Base-by-base conservation (phyloP, 2,329 filamentous ascomycete genomes). In the Stachybotrys echinatus region DNA sequence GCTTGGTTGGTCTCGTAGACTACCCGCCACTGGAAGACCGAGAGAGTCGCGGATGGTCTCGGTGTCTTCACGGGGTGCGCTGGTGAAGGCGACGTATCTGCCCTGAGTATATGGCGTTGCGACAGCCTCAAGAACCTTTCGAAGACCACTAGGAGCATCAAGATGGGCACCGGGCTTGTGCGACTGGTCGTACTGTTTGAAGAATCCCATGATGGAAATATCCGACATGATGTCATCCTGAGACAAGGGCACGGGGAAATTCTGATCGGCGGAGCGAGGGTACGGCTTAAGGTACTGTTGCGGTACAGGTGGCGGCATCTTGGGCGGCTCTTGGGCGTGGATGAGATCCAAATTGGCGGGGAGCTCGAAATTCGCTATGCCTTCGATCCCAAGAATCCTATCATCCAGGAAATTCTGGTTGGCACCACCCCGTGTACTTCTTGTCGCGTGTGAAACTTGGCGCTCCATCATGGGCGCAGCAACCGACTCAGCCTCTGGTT, bases 371-470 rank as follows among this genome's bases (percentile, higher is more conserved):
- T 80, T 83, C 51, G 75, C 71, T 42, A 85, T 71, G 20, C 76
- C 79, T 60, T 85, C 82, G 23, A 85, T 72, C 14, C 82, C 83
- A 12, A 82, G 69, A 38, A 81, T 68, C 58, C 76, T 79, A 60
- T 81, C 77, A 54, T 84, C 80, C 34, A 76, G 60, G 53, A 80
- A 80, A 58, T 81, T 82, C 48, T 77, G 74, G 52, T 73, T 72
- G 48, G 74, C 69, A 22, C 67, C 70, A n/a, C 72, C 80, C 21
- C 82, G 75, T 19, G 79, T 84, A 65, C 81, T 85, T 42, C 83
- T 73, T 18, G 83, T 86, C 12, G 80, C 79, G 52, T 86, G 82
- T 10, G 83, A 85, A 12, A 79, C 75, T 53, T 82, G 80, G 31
- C 82, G 76, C 63, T 85, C 83, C 82, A 85, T 85, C 48, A 70